Evolutionary conservation across 2,329 filamentous ascomycete species (phyloP).

Genomic region (Truncatella angustata): DNA sequence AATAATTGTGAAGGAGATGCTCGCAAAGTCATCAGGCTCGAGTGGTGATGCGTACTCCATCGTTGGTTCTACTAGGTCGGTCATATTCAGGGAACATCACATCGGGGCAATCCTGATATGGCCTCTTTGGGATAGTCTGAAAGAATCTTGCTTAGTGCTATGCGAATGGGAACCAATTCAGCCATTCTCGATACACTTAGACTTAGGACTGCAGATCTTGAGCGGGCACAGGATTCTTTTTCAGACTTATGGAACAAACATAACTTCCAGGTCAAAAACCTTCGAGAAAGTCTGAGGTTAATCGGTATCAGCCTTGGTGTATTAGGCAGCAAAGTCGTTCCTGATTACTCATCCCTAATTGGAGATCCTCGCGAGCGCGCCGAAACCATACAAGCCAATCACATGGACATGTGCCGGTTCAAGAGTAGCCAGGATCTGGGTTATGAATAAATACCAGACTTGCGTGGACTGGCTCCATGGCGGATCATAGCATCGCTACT

Average conservation of each 20-base stretch:
- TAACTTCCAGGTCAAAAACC: constrained; percentile 18
- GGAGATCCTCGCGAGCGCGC: constrained; percentile 15
- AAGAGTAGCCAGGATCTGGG: not conserved
- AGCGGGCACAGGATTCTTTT: constrained; percentile 16
- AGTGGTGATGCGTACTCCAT: not conserved
- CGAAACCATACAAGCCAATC: constrained; percentile 17
- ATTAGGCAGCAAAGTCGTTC: constrained; percentile 18
- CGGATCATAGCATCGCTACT: too few species aligned
- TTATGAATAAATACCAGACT: too few species aligned
- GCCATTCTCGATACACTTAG: not conserved
- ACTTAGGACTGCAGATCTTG: constrained; percentile 12
- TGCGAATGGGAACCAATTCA: constrained; percentile 6
- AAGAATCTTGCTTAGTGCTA: constrained; percentile 10
- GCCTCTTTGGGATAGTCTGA: constrained; percentile 7
- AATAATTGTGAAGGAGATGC: not conserved
- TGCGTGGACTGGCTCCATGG: too few species aligned
- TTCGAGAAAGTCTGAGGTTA: constrained; percentile 17
- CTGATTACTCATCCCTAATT: constrained; percentile 15
- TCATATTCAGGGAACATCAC: constrained; percentile 17
- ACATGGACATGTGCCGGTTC: constrained; percentile 19
- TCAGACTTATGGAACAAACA: constrained; percentile 15
- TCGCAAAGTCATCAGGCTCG: not conserved
- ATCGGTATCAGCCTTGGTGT: constrained; percentile 11
- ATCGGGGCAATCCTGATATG: constrained; percentile 14
- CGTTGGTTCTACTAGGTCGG: constrained; percentile 6